Evolutionary conservation across 257 asterid genomes (phyloP), one percentile per base, ranked within the genome.

Genomic region (Asclepias syriaca): DNA sequence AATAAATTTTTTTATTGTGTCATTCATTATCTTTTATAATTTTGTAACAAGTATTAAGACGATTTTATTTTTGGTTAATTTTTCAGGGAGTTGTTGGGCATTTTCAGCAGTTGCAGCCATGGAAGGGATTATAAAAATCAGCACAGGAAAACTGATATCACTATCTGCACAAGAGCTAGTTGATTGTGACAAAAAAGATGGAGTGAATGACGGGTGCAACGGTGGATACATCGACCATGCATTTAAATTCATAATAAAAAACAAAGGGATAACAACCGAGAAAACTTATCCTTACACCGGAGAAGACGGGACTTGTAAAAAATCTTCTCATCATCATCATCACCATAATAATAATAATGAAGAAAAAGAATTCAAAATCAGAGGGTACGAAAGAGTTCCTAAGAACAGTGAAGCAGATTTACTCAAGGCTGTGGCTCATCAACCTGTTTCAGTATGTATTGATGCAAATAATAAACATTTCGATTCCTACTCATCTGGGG

Each of bases 171-270:
- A 69, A 70, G 46, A 70, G 51, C 0, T 75, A 16, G 32, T 75
- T 0, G 78, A 75, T 57, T 75, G 78, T 1, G 58, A 71, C 48
- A 68, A 16, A 75, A 51, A 15, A 51, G 56, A n/a, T 16, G 19
- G 8, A 51, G 1, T 3, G 1, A 15, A 43, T 24, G 0, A 49
- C 12, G 80, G 80, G 7, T 76, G 80, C 22, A 0, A 14, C 5
- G 83, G 83, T 3, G 80, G 77, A 19, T 8, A 16, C 19, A 75
- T 76, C 11, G 69, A 73, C 11, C 19, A 16, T 8, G 83, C 80
- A 14, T 79, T 67, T 29, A 32, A 59, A 21, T 79, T 51, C 71
- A 72, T 79, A 48, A 2, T 72, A 0, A 24, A 75, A 8, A 79
- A 79, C 19, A 46, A 24, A 3, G 83, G 83, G 3, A 48, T 79